These are phyloP conservation scores for Candolleomyces efflorescens DNA, from an alignment of 768 basidiomycete genomes.

Conservation along the genomic window DNA sequence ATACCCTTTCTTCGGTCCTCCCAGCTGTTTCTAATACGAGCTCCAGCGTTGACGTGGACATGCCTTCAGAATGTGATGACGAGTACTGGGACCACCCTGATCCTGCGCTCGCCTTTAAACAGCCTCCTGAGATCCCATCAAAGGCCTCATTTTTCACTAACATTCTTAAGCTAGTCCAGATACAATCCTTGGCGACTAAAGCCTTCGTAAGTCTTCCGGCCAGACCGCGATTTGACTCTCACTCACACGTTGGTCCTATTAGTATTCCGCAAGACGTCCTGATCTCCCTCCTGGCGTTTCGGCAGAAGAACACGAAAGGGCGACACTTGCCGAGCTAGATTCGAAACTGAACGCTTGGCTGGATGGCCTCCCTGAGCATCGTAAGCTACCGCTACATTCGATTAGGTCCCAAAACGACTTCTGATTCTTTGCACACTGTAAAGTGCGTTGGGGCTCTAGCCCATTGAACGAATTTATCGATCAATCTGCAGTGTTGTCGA, in stretches of 20 bases:
- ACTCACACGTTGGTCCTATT: background rate
- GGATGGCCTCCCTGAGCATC: background rate
- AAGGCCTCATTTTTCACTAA: slow-evolving; percentile 40
- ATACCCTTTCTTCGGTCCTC: background rate
- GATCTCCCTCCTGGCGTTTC: background rate
- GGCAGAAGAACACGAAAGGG: background rate
- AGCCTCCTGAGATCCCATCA: slow-evolving; percentile 49
- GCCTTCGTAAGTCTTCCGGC: slow-evolving; percentile 41
- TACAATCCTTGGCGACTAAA: slow-evolving; percentile 49
- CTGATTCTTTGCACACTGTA: background rate
- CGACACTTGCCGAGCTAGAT: background rate
- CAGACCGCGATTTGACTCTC: background rate
- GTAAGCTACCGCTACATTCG: background rate
- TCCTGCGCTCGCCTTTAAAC: slow-evolving; percentile 41
- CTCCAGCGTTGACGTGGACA: slow-evolving; percentile 53
- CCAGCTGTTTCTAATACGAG: slow-evolving; percentile 13
- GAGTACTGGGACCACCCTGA: slow-evolving; percentile 55
- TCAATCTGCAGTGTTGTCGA: slow-evolving; percentile 1
- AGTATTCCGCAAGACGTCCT: slow-evolving; percentile 15
- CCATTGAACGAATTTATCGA: background rate
- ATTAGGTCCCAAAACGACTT: background rate
- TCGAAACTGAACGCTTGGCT: background rate
- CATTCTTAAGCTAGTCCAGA: slow-evolving; percentile 43
- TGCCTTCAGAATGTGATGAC: slow-evolving; percentile 63
- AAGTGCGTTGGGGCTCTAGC: background rate